Conservation (phyloP, 2,329 filamentous ascomycete genomes). For the Parafenestella ontariensis region DNA sequence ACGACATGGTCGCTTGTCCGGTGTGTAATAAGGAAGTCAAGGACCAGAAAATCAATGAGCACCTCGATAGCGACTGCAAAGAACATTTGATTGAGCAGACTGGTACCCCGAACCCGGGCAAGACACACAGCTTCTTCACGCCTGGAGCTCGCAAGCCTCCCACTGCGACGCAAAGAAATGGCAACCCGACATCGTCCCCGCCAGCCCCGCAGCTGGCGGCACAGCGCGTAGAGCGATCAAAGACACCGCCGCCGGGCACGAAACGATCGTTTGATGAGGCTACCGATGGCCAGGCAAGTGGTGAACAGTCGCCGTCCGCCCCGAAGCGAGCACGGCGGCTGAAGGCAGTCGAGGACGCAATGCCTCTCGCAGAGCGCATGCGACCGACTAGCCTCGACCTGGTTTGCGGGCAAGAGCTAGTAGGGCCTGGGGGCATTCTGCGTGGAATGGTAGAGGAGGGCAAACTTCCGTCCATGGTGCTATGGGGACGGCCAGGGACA, state of each 20-base stretch:
- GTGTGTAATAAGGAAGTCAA: constrained; percentile 79
- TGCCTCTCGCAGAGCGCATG: constrained; percentile 93
- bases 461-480: constrained; percentile 89
- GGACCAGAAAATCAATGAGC: constrained; percentile 79
- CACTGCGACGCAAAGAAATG: constrained; percentile 28
- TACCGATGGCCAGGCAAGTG: constrained; percentile 21
- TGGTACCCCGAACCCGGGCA: constrained; percentile 43
- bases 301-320: constrained; percentile 48
- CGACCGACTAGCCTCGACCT: constrained; percentile 83
- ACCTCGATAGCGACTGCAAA: constrained; percentile 85
- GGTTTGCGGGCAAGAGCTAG: constrained; percentile 89
- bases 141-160: constrained; percentile 54
- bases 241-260: constrained; percentile 34
- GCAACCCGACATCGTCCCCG: constrained; percentile 26
- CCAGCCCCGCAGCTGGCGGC: constrained; percentile 14
- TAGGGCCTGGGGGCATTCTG: constrained; percentile 83
- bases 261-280: constrained; percentile 36
- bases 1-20: constrained; percentile 73
- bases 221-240: constrained; percentile 25
- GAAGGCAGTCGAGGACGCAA: constrained; percentile 69
- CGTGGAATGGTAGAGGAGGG: constrained; percentile 85
- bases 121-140: constrained; percentile 61
- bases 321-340: constrained; percentile 64
- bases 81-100: constrained; percentile 66
- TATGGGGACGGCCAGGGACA: constrained; percentile 85